A percentile compares a stretch with the other conserved stretches of the same genome.
Conservation (phyloP, 805 yeast genomes). For the Zygoascus biomembranicola region DNA sequence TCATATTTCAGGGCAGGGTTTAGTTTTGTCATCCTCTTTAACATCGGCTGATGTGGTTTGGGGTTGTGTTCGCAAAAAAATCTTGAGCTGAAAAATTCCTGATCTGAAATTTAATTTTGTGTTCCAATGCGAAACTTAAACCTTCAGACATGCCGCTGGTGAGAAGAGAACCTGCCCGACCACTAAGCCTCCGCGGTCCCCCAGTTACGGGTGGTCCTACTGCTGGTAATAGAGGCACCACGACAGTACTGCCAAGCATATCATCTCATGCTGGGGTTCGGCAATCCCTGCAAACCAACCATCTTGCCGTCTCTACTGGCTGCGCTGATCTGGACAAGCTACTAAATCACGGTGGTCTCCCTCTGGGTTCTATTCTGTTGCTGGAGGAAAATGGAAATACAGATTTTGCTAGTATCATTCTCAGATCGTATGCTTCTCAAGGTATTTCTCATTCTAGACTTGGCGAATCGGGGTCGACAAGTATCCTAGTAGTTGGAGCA, state of each 20-base stretch:
- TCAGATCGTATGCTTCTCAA: conserved; percentile 66
- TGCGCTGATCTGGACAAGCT: conserved; percentile 64
- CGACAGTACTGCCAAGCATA: neutral
- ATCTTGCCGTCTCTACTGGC: conserved; percentile 75
- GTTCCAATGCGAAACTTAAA: neutral
- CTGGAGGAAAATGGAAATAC: conserved; percentile 84
- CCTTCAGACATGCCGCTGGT: neutral
- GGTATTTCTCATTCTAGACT: conserved; percentile 59
- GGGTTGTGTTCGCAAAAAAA: no score
- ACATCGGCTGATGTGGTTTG: neutral
- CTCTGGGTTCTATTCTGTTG: conserved; percentile 61
- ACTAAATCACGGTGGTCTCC: conserved; percentile 76
- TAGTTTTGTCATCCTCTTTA: neutral
- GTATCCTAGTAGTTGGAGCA: conserved; percentile 55
- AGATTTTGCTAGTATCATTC: conserved; percentile 67
- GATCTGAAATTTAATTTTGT: no score
- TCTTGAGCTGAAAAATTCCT: no score
- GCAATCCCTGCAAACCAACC: conserved; percentile 72
- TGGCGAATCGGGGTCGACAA: conserved; percentile 33
- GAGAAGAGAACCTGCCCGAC: neutral
- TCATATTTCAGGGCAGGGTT: neutral
- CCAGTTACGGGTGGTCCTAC: neutral
- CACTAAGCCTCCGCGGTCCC: neutral
- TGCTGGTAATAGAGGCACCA: neutral
- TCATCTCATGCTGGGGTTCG: conserved; percentile 48